phyloP scores from a whole-genome alignment of 1,139 yeast genomes.

The Suhomyces kunorum region DNA sequence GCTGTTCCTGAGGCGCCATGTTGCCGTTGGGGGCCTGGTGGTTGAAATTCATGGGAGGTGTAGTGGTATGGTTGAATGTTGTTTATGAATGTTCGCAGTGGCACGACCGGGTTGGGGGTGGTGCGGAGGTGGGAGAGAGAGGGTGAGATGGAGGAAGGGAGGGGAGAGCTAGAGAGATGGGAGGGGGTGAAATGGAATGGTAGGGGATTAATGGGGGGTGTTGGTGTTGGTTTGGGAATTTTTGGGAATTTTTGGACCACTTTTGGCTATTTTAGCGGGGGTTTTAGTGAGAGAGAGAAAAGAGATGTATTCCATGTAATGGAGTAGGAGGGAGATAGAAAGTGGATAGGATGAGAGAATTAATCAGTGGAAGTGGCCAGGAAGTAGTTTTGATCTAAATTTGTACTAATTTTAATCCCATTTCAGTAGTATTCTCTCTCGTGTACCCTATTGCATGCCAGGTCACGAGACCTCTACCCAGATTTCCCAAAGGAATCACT shows the following conservation, averaged over 20 bases:
- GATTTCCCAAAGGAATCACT: too few relatives aligned
- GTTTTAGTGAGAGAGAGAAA: not conserved
- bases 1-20: constrained; percentile 11
- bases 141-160: not conserved
- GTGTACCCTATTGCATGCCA: too few relatives aligned
- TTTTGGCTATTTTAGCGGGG: not conserved
- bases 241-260: not conserved
- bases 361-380: too few relatives aligned
- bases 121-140: not conserved
- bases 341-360: not conserved
- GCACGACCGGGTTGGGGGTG: constrained; percentile 3
- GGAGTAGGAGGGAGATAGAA: not conserved
- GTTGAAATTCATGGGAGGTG: constrained; percentile 13
- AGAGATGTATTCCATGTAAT: not conserved
- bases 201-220: too few relatives aligned
- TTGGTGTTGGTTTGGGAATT: too few relatives aligned
- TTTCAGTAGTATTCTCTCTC: too few relatives aligned
- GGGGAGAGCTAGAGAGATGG: not conserved
- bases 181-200: too few relatives aligned
- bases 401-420: too few relatives aligned
- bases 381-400: too few relatives aligned
- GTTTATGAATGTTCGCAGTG: constrained; percentile 3
- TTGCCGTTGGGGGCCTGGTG: constrained; percentile 10
- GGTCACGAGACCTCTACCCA: too few relatives aligned
- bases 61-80: constrained; percentile 1